phyloP scores from a whole-genome alignment of 2,329 filamentous ascomycete genomes.

The Calonectria crousiana region DNA sequence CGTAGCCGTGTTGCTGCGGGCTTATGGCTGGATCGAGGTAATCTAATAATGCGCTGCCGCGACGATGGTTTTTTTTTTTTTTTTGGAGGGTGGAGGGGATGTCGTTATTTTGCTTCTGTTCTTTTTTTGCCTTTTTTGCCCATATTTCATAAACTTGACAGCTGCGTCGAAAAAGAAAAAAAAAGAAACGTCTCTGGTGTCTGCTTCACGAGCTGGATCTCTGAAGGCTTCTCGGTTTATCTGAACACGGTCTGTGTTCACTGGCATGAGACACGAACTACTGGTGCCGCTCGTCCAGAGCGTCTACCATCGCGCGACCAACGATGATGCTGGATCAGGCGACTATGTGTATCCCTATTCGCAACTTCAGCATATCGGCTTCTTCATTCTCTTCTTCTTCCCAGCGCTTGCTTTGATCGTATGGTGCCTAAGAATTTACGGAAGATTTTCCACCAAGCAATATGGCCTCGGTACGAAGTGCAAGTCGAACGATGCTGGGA shows the following conservation, averaged over 20 bases:
- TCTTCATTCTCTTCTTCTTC: conserved; percentile 36
- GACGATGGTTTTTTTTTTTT: too few relatives aligned
- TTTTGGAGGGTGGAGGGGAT: not conserved
- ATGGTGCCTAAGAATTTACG: conserved; percentile 28
- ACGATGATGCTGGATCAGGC: conserved; percentile 9
- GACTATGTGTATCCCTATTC: conserved; percentile 29
- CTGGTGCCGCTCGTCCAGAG: conserved; percentile 15
- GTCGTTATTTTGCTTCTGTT: conserved; percentile 1
- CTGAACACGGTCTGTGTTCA: not conserved
- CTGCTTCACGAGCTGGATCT: conserved; percentile 18
- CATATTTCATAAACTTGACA: not conserved
- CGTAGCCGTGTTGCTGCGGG: not conserved
- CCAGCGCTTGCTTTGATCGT: conserved; percentile 27
- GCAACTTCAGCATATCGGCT: conserved; percentile 30
- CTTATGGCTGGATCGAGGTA: conserved; percentile 16
- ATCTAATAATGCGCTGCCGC: conserved; percentile 4
- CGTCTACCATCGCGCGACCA: conserved; percentile 17
- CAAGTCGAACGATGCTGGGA: not conserved
- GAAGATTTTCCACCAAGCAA: conserved; percentile 30
- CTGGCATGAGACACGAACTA: conserved; percentile 25
- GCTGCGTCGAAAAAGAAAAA: not conserved
- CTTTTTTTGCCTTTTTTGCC: conserved; percentile 6
- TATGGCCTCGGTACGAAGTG: conserved; percentile 29
- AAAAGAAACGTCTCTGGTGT: not conserved
- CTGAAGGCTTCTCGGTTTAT: not conserved